A percentile compares a stretch with the other conserved stretches of the same genome.
phyloP scores from a whole-genome alignment of 2,329 filamentous ascomycete genomes.

The Botrytis elliptica region DNA sequence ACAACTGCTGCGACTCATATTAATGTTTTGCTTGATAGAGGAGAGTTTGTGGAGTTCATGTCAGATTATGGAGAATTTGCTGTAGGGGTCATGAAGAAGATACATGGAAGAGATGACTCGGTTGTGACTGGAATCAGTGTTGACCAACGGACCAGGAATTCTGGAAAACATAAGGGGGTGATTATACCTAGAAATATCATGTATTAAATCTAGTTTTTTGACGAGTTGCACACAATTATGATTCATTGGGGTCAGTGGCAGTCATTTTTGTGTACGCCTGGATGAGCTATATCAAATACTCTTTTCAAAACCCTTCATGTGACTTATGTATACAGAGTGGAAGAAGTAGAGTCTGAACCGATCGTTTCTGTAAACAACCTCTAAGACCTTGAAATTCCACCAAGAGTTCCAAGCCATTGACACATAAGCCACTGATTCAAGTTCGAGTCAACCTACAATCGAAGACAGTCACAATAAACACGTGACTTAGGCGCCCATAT shows the following conservation, averaged over 20 bases:
- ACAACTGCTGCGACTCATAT: constrained; percentile 17
- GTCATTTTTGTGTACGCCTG: neutral
- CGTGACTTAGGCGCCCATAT: neutral
- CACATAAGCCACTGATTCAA: neutral
- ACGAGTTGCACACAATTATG: neutral
- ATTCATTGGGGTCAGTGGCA: neutral
- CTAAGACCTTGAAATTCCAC: neutral
- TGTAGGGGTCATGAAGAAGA: constrained; percentile 9
- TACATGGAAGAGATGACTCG: neutral
- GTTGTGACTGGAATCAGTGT: neutral
- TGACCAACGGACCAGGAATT: neutral
- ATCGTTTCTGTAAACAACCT: neutral
- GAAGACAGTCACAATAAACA: neutral
- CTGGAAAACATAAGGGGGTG: neutral
- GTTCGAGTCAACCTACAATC: neutral
- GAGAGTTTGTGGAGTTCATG: constrained; percentile 23
- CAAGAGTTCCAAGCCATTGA: neutral
- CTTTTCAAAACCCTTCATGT: neutral
- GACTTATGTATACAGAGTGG: neutral
- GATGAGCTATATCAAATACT: too few species aligned
- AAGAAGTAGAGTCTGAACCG: neutral
- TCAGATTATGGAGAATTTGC: constrained; percentile 8
- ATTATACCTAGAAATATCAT: neutral
- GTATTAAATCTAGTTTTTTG: neutral
- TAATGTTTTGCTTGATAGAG: constrained; percentile 20